Base-by-base conservation (phyloP, 306 rosid species). In the Rosa persica region DNA sequence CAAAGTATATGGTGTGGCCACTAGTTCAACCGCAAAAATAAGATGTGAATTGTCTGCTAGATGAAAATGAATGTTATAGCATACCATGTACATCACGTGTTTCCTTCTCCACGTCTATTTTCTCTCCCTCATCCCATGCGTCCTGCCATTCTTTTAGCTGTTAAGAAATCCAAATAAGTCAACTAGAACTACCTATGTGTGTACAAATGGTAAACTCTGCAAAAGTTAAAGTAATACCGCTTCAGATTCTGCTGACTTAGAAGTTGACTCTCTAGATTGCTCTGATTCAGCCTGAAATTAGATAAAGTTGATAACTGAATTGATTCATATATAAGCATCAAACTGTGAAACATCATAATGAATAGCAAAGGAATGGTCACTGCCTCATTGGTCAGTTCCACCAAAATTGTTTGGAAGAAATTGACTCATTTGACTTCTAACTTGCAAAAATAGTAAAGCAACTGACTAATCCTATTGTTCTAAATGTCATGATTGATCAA, bases 121-220 rank as follows among this genome's bases (percentile, higher is more conserved):
- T 80, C 76, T 88, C 91, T 72, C 82, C 88, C 72, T 89, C 93
- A 46, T 92, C 88, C 91, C 98, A 92, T 60, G 98, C 96, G 51
- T 92, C 95, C 36, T 95, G 97, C 98, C 98, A 89, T 74, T 91
- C 96, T 77, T 82, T 86, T 54, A 89, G 27, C 98, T 94, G 90
- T 81, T 75, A 64, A 20, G 27, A 80, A 61, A 71, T 46, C 11
- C 6, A 46, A 73, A 65, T 78, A 81, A 17, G 72, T 80, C 49
- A 85, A 74, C 44, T 34, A 39, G 36, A 66, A 76, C 17, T 39
- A 66, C 8, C 60, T 43, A 68, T 44, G 48, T 22, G 74, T 16
- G 19, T 3, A 57, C 22, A 44, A 67, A 68, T 25, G 15, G 75
- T 79, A 64, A 75, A 55, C 1, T 40, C 13, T 36, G 10, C 75